A percentile compares a stretch with the other conserved stretches of the same genome.
Evolutionary conservation across 129 eudicot species (phyloP).

Genomic region (Mikania micrantha): DNA sequence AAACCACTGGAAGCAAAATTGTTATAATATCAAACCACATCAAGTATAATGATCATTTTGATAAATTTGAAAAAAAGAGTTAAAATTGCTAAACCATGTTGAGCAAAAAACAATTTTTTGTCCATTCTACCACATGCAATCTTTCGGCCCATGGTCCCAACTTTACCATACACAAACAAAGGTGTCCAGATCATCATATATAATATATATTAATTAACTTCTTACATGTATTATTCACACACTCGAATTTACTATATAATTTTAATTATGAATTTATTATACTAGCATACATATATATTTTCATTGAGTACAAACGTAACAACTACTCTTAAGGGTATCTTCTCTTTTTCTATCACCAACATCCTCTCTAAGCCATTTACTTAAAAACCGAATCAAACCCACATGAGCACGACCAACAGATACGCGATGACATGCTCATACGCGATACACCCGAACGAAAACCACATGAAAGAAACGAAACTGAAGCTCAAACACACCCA

Average conservation of each 20-base stretch:
- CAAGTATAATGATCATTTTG: too few relatives aligned
- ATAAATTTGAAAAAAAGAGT: too few relatives aligned
- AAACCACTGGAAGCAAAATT: too few relatives aligned
- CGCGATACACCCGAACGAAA: background rate
- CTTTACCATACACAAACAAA: slow-evolving; percentile 4
- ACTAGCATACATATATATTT: too few relatives aligned
- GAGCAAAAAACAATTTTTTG: too few relatives aligned
- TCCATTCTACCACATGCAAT: slow-evolving; percentile 8
- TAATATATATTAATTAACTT: background rate
- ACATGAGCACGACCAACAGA: slow-evolving; percentile 8
- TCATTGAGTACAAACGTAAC: background rate
- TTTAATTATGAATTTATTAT: background rate
- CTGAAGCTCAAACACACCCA: background rate
- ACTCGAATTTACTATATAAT: background rate
- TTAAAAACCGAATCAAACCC: slow-evolving; percentile 11
- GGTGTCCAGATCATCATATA: slow-evolving; percentile 7
- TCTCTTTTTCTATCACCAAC: background rate
- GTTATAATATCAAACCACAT: too few relatives aligned
- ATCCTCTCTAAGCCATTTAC: background rate
- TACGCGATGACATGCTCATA: background rate
- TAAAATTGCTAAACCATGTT: too few relatives aligned
- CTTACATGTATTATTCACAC: background rate
- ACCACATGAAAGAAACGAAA: background rate
- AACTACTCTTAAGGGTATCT: background rate
- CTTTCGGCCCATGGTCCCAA: background rate